Evolutionary conservation across 371 early-diverging fungal genomes (phyloP).

Genomic region (Rhizopus delemar): DNA sequence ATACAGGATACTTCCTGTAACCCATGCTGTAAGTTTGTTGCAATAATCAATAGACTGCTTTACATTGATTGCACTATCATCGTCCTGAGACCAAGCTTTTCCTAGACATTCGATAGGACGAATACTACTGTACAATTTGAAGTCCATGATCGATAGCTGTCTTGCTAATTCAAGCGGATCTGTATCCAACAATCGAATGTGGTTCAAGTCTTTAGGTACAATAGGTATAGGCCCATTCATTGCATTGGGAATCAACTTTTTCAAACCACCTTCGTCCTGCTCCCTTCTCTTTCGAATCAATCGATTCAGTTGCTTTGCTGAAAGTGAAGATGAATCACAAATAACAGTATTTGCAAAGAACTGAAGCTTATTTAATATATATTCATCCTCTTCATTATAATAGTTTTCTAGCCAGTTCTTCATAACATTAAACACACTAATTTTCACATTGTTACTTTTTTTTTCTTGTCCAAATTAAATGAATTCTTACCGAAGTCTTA

Average conservation of each 20-base stretch:
- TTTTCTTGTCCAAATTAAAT: no score
- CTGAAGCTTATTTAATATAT: constrained; percentile 69
- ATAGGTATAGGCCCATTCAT: constrained; percentile 56
- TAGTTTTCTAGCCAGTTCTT: constrained; percentile 90
- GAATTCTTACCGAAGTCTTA: constrained; percentile 67
- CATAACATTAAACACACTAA: constrained; percentile 80
- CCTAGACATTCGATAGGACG: constrained; percentile 84
- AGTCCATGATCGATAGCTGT: constrained; percentile 90
- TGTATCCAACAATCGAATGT: constrained; percentile 75
- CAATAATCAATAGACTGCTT: constrained; percentile 75
- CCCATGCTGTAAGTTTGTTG: constrained; percentile 76
- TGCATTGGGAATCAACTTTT: constrained; percentile 61
- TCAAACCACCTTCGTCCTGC: constrained; percentile 54
- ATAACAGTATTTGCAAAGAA: constrained; percentile 78
- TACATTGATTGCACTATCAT: constrained; percentile 65
- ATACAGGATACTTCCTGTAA: constrained; percentile 72
- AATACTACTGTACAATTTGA: constrained; percentile 76
- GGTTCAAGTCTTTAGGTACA: constrained; percentile 64
- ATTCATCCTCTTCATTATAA: constrained; percentile 74
- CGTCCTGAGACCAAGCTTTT: constrained; percentile 85
- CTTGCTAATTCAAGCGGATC: constrained; percentile 93
- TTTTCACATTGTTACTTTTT: no score
- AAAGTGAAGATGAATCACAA: constrained; percentile 68
- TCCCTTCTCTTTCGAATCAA: constrained; percentile 69
- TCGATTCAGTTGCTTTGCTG: constrained; percentile 72